A percentile compares a stretch with the other conserved stretches of the same genome.
Conservation (phyloP, 768 basidiomycete genomes). For the Termitomyces sp. region DNA sequence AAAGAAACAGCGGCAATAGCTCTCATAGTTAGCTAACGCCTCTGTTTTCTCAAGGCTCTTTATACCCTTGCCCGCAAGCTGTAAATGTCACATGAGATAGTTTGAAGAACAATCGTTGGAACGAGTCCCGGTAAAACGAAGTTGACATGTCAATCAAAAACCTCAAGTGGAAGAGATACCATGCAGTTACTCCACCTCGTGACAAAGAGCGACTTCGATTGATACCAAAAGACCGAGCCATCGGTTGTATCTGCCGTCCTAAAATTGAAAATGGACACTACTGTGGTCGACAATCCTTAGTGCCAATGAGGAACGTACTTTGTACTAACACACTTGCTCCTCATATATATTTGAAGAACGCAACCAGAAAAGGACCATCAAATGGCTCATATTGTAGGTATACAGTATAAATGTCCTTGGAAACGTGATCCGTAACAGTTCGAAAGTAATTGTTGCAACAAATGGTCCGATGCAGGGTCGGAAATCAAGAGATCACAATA, state of each 20-base stretch:
- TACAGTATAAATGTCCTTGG: constrained; percentile 39
- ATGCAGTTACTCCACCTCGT: constrained; percentile 1
- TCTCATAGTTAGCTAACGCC: constrained; percentile 19
- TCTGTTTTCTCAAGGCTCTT: background rate
- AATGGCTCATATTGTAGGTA: constrained; percentile 35
- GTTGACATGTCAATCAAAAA: background rate
- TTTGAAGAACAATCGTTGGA: background rate
- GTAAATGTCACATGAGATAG: background rate
- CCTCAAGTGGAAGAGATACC: background rate
- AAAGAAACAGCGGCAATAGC: constrained; percentile 13
- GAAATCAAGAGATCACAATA: constrained; percentile 23
- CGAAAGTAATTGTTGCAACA: constrained; percentile 21
- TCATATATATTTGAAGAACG: background rate
- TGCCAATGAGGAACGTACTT: background rate
- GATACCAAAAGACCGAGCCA: background rate
- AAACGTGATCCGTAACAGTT: constrained; percentile 29
- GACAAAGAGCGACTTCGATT: background rate
- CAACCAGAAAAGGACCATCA: constrained; percentile 19
- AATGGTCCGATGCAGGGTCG: constrained; percentile 25
- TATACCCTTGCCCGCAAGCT: background rate
- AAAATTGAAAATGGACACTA: too few relatives aligned
- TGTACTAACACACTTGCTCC: background rate
- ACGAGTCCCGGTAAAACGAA: background rate
- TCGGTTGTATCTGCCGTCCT: background rate
- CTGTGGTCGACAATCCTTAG: background rate